These are phyloP conservation scores for Coelastrella sp. DNA, from an alignment of 139 green algal genomes.

Conservation along the genomic window DNA sequence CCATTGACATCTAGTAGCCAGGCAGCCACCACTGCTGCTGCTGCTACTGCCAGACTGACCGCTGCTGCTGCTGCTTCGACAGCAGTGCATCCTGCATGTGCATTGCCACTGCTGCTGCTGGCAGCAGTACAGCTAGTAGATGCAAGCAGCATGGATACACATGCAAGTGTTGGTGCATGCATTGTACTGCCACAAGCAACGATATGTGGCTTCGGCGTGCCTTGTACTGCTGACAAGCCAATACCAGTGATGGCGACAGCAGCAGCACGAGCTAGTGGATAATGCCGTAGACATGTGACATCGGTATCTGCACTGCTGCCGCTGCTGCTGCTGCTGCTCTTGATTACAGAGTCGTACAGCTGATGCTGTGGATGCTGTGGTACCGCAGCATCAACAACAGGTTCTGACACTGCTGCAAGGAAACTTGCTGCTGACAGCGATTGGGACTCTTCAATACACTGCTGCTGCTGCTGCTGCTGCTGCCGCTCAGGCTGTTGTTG, in stretches of 20 bases:
- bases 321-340: not conserved
- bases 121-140: not conserved
- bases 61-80: not conserved
- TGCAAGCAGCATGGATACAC: constrained; percentile 5
- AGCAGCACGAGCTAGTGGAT: constrained; percentile 17
- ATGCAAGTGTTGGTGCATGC: constrained; percentile 30
- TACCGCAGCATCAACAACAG: not conserved
- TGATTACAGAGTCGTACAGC: too few species aligned
- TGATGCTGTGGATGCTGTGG: too few species aligned
- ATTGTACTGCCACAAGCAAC: constrained; percentile 35
- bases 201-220: constrained; percentile 11
- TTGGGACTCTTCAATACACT: not conserved
- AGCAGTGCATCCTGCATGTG: not conserved
- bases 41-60: not conserved
- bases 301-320: not conserved
- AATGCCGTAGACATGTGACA: not conserved
- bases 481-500: not conserved
- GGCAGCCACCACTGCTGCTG: constrained; percentile 10
- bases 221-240: constrained; percentile 5
- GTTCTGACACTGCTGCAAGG: not conserved
- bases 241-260: not conserved
- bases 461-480: constrained; percentile 24
- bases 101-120: not conserved
- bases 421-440: too few species aligned
- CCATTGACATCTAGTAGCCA: constrained; percentile 27